Evolutionary conservation across 2,329 filamentous ascomycete genomes (phyloP).

Genomic region (Fusarium stilboides): DNA sequence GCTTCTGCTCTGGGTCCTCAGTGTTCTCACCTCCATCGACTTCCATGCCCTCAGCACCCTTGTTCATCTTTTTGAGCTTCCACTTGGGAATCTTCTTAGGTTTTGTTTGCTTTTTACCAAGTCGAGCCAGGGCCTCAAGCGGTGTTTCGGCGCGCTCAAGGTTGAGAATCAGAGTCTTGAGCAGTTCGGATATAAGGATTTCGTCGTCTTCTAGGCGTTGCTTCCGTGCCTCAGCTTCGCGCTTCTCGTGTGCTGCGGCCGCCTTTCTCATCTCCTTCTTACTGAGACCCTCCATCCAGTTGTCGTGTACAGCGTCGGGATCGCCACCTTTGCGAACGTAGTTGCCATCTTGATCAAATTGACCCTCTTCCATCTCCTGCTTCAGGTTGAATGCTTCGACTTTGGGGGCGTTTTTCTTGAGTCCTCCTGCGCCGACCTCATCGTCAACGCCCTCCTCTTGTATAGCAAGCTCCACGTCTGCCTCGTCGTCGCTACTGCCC

Average conservation of each 20-base stretch:
- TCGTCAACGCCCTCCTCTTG: slow-evolving; percentile 85
- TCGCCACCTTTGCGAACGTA: slow-evolving; percentile 91
- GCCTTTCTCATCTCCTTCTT: slow-evolving; percentile 95
- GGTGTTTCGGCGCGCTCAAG: slow-evolving; percentile 88
- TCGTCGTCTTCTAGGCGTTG: slow-evolving; percentile 82
- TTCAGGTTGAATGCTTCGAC: slow-evolving; percentile 97
- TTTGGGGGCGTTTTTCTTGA: slow-evolving; percentile 94
- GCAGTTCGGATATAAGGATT: slow-evolving; percentile 79
- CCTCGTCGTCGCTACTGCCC: slow-evolving; percentile 73
- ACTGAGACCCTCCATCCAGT: slow-evolving; percentile 91
- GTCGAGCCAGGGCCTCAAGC: slow-evolving; percentile 86
- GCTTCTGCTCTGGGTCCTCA: slow-evolving; percentile 78
- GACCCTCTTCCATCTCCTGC: slow-evolving; percentile 90
- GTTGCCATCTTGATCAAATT: slow-evolving; percentile 92
- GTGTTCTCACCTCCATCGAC: slow-evolving; percentile 66
- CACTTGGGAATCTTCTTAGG: slow-evolving; percentile 73
- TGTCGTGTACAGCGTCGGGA: slow-evolving; percentile 90
- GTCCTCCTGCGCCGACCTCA: slow-evolving; percentile 89
- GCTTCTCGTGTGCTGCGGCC: slow-evolving; percentile 87
- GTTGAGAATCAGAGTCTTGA: slow-evolving; percentile 79
- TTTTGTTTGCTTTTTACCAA: slow-evolving; percentile 78
- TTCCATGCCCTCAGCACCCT: slow-evolving; percentile 75
- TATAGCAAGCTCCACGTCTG: slow-evolving; percentile 79
- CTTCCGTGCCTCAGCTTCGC: slow-evolving; percentile 82
- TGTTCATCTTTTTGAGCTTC: slow-evolving; percentile 78